Evolutionary conservation across 2,329 filamentous ascomycete genomes (phyloP).

Genomic region (Dactylella cylindrospora): DNA sequence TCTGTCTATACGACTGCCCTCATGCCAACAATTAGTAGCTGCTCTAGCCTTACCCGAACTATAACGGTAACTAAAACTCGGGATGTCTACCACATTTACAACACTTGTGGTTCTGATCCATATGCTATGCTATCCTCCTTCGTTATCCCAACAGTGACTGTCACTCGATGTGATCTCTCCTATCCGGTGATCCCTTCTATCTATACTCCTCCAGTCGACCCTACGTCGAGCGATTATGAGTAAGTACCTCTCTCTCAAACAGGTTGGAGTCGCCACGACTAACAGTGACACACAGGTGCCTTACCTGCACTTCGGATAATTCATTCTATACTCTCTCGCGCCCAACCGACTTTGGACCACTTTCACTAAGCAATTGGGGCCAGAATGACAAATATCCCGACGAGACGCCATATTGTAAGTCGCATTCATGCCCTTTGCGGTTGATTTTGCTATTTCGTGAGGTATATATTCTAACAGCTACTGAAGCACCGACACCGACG

Average conservation of each 20-base stretch:
- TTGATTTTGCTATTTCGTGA: neutral
- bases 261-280: neutral
- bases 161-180: conserved; percentile 15
- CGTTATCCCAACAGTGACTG: conserved; percentile 21
- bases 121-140: conserved; percentile 28
- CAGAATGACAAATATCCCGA: conserved; percentile 7
- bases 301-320: conserved; percentile 4
- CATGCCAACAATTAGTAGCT: neutral
- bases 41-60: neutral
- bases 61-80: conserved; percentile 27
- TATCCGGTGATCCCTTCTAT: too few species aligned
- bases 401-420: conserved; percentile 5
- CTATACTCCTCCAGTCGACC: neutral
- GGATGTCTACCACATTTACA: conserved; percentile 23
- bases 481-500: neutral
- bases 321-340: conserved; percentile 10
- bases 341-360: conserved; percentile 12
- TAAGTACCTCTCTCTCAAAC: neutral
- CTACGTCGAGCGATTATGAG: neutral
- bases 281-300: conserved; percentile 6
- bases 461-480: neutral
- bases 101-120: conserved; percentile 25
- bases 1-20: conserved; percentile 21
- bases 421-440: neutral
- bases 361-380: conserved; percentile 21